Conservation (phyloP, 805 yeast genomes). For the Schwanniomyces vanrijiae region DNA sequence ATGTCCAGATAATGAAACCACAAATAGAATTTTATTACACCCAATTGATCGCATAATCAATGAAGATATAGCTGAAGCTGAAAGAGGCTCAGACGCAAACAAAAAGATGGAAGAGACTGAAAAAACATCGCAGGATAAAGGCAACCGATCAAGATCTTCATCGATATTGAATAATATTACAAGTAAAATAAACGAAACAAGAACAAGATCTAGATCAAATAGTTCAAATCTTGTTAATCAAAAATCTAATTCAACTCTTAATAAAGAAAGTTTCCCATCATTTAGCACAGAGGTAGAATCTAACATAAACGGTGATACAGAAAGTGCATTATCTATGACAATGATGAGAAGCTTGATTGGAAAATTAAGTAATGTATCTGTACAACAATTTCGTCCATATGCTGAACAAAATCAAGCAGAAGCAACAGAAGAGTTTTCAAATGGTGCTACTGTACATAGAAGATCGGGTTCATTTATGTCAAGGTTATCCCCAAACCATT, state of each 20-base stretch:
- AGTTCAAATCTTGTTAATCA: conserved; percentile 22
- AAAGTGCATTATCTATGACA: conserved; percentile 21
- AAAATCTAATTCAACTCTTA: conserved; percentile 14
- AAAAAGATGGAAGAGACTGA: conserved; percentile 15
- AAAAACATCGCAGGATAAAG: conserved; percentile 8
- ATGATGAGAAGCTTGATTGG: conserved; percentile 39
- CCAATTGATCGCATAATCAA: conserved; percentile 33
- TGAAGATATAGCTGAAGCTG: conserved; percentile 21
- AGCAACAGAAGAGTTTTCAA: not conserved
- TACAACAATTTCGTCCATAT: conserved; percentile 18
- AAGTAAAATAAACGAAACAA: conserved; percentile 29
- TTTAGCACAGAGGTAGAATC: conserved; percentile 11
- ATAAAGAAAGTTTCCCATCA: conserved; percentile 28
- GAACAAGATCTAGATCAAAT: conserved; percentile 34
- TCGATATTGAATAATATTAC: conserved; percentile 38
- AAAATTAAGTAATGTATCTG: conserved; percentile 30
- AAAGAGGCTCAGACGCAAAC: conserved; percentile 28
- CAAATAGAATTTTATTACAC: conserved; percentile 15
- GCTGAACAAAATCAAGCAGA: conserved; percentile 10
- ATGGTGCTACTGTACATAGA: not conserved
- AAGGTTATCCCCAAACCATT: conserved; percentile 33
- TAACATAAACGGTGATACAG: conserved; percentile 8
- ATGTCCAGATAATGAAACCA: conserved; percentile 8
- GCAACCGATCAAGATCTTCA: conserved; percentile 34
- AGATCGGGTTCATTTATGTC: conserved; percentile 27